Base-by-base conservation (phyloP, 2,329 filamentous ascomycete species). In the Phialophora chinensis region DNA sequence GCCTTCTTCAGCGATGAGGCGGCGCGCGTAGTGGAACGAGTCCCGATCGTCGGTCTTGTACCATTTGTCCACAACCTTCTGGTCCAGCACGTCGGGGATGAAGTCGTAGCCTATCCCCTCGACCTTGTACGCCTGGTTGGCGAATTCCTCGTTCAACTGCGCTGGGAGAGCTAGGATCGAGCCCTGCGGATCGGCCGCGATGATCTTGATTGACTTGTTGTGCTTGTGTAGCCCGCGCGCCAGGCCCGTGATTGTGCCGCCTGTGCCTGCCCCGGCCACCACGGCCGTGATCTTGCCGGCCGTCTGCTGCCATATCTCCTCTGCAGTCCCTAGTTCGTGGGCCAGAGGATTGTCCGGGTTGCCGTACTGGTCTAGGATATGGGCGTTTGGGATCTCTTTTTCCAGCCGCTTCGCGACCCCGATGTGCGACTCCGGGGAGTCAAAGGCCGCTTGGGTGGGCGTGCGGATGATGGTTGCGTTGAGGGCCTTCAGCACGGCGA, bases 101-200 rank as follows among this genome's bases (percentile, higher is more conserved):
- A 99, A 99, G 78, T 99, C 95, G 78, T 99, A 99, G 23, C 95
- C 95, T 74, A 99, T 99, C 52, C 95, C 95, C 82, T 99, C 95
- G 0, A 99, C 95, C 82, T 99, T 98, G 84, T 99, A 99, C 1
- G 89, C 84, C 78, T 92, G 88, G 75, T 97, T 94, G 67, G 87
- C 86, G 76, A 89, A 87, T 70, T 91, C 90, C 56, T 91, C 84
- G 78, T 99, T 99, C 72, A 99, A 82, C 5, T 79, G 74, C 72
- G 90, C 87, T 1, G 95, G 95, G 35, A 96, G 75, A 10, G 95
- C 95, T 57, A 99, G 85, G 72, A 98, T 93, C 66, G 92, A 97
- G 60, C 95, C 95, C 58, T 93, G 87, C 0, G 95, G 95, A 79
- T 99, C 95, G 4, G 94, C 95, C 2, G 92, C 93, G 62, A 99